Evolutionary conservation across 768 basidiomycete species (phyloP), one percentile per base, ranked within the genome.

Genomic region (Boletus tomentosulus): DNA sequence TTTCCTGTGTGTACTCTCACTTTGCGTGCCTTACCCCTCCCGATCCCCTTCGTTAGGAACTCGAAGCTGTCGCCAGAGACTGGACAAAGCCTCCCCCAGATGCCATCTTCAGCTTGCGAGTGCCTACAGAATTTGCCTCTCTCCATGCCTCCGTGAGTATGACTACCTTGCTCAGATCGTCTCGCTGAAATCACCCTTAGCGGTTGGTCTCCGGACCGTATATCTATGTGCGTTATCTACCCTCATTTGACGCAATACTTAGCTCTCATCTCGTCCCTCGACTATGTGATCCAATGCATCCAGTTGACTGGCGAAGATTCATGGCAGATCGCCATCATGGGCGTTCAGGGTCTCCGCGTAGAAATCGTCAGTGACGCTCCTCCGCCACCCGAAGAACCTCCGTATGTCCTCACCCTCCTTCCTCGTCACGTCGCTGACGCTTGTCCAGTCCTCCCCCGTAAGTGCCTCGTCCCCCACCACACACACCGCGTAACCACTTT

Each of bases 21-120:
- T 28, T 28, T 15, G 12, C 43, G 15, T 37, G 19, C 33, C 9
- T 12, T 28, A 8, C 6, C 9, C 22, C 2, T n/a, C 30, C 35
- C 34, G 42, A 22, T 31, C 51, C 46, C 34, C 47, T 43, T 13
- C 33, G 44, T 15, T 51, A 93, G 91, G 91, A 93, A 71, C 81
- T 92, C 24, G 88, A 90, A 60, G 80, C 78, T 27, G 78, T 87
- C 45, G 91, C 89, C 11, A 78, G 87, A 64, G 88, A 91, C 53
- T 93, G 91, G 91, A 82, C 85, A 25, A 91, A 89, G 62, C 89
- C 90, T 12, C 89, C 91, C 15, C 87, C 89, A 50, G 88, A 87
- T 67, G 86, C 82, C 38, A 70, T 78, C 43, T 89, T 92, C 74
- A 77, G 78, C 57, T 73, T 93, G 53, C 87, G 91, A 25, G 82